Evolutionary conservation across 495 filamentous ascomycete species (phyloP), one percentile per base, ranked within the genome.

Genomic region (Annulohypoxylon bovei): DNA sequence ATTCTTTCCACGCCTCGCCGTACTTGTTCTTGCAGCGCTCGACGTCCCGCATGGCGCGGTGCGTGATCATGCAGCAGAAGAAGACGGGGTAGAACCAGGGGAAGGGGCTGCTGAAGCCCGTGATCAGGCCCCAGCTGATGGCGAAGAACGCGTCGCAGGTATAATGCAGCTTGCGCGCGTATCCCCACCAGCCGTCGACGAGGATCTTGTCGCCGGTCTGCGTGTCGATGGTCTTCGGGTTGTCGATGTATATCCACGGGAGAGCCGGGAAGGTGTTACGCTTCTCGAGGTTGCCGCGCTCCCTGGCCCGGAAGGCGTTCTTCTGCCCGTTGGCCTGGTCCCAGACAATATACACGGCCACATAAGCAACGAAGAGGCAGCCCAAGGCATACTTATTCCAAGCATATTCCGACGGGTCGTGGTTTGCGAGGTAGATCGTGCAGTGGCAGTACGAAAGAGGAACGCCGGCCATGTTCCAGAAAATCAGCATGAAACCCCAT

Each of bases 401-500:
- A 66, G 85, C 88, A 80, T 98, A 99, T 20, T 85, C 86, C n/a
- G 86, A 83, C 1, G 95, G 94, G 68, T 90, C 81, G 80, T 97
- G 93, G 81, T 91, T 95, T 63, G 93, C 94, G 70, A 99, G 88
- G 82, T 94, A 99, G 75, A 99, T 85, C 35, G 91, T 94, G 86
- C 92, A 96, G 85, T 99, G 95, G 85, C 95, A 98, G 86, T 99
- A 99, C 65, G 88, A 93, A 46, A 98, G 84, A 12, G 95, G 95
- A 16, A 99, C 95, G 68, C 95, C 95, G 60, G 94, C 93, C 77
- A 99, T 83, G 81, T 99, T 99, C 95, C 95, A 99, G 88, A 99
- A 99, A 80, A 97, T 97, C 59, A 99, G 87, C 95, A 99, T 97
- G 84, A 98, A 99, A 73, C 95, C 95, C 93, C 94, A 97, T 85